Base-by-base conservation (phyloP, 2,329 filamentous ascomycete species). In the Claviceps africana region DNA sequence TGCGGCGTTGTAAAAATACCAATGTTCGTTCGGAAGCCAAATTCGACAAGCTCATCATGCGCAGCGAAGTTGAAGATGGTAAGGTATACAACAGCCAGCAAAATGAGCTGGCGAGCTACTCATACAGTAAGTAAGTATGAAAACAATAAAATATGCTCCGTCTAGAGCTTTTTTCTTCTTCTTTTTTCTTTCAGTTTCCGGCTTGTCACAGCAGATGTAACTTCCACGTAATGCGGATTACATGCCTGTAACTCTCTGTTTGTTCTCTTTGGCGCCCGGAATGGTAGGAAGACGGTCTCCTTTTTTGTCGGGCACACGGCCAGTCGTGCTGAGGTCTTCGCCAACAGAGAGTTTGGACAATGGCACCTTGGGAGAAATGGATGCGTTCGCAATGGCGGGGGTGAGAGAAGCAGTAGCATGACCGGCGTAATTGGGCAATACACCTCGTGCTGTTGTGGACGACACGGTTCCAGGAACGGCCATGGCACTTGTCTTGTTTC, bases 381-480 rank as follows among this genome's bases (percentile, higher is more conserved):
- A 62, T 21, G 65, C 59, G 55, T 72, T 72, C 37, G 67, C 69
- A 47, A 72, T 69, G 22, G 70, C 61, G 17, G 74, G 73, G 10
- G 68, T 65, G 21, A 76, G 65, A 47, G 72, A 77, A 22, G 75
- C 74, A 10, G 75, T 72, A 22, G 76, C 76, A 58, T 78, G 67
- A 19, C 76, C 75, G 10, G 68, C 62, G 52, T 76, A 78, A 33
- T 77, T 73, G 17, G 76, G 77, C 46, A 80, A 63, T 44, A 74
- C 70, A n/a, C 75, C 77, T 30, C 72, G 75, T 8, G 72, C 76
- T 13, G 75, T 79, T 45, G 72, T 74, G 3, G 76, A 73, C 2
- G 75, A 76, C 47, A 80, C 64, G 10, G 75, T 67, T 48, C 75
- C 67, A 11, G 73, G 72, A 45, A 73, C 65, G 8, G 63, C 71